Base-by-base conservation (phyloP, 495 filamentous ascomycete genomes). In the Daldinia concentrica region DNA sequence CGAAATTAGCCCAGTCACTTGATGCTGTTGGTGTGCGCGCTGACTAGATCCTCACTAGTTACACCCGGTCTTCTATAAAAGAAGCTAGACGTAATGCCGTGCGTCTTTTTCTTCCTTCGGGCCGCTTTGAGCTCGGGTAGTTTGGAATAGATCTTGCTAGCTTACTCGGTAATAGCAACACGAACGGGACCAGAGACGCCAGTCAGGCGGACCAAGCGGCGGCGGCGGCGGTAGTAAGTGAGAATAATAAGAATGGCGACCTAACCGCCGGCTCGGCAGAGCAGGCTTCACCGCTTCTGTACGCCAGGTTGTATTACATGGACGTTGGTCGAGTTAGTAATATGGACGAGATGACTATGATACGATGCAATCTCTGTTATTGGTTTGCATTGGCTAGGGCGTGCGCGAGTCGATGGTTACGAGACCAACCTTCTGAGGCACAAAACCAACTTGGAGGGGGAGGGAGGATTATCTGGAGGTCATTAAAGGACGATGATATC, bases 21-120 rank as follows among this genome's bases (percentile, higher is more conserved):
- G 17, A 64, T 56, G 29, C 19, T 56, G 27, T 2, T 24, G 62
- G 5, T 17, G 30, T 51, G 32, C 41, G 17, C 24, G 52, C 57
- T 72, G 39, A 69, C 71, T 14, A 17, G 67, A 11, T 36, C 14
- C 22, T 27, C 6, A 1, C n/a, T 62, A 81, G 79, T 27, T 85
- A 84, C 64, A 77, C 81, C 1, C 72, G 82, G 17, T 76, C 79
- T 12, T 79, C 77, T 0, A 85, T 83, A 30, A 79, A 78, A 74
- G 76, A 81, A 29, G 83, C 83, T 0, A 84, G 77, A 36, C 66
- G 74, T 4, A 82, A 82, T 69, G 83, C 83, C 15, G 79, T 81
- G 68, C 30, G 78, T 69, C 11, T 17, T 57, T 58, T 14, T 30
- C n/a, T 45, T n/a, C n/a, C 37, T 51, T 43, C 34, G 32, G 58